Percentiles rank a stretch among this genome's conserved stretches.
These are phyloP conservation scores for Chamaenerion angustifolium DNA, from an alignment of 345 rosid species.

Conservation along the genomic window DNA sequence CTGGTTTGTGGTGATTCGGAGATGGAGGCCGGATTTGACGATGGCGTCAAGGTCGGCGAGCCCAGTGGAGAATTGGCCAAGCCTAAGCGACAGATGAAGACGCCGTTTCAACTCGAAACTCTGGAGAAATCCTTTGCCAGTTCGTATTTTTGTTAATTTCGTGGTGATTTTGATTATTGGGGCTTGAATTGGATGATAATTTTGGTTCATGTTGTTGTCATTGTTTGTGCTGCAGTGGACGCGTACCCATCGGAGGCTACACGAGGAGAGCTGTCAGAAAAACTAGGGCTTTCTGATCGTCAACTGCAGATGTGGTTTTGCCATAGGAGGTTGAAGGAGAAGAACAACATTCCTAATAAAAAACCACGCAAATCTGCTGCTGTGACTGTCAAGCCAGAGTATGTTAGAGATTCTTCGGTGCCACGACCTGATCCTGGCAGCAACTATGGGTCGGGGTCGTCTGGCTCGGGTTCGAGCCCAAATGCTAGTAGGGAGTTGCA, in stretches of 20 bases:
- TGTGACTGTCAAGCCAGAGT: constrained; percentile 24
- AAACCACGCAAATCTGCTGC: constrained; percentile 27
- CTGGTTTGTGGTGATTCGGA: neutral
- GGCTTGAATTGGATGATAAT: neutral
- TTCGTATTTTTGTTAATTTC: constrained; percentile 9
- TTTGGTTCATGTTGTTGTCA: constrained; percentile 6
- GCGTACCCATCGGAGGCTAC: constrained; percentile 71
- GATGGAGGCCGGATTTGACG: constrained; percentile 4
- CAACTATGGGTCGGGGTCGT: constrained; percentile 59
- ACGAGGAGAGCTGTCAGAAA: constrained; percentile 62
- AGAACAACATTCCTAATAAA: constrained; percentile 46
- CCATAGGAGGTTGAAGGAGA: constrained; percentile 91
- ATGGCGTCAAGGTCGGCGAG: constrained; percentile 8
- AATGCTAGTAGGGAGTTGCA: constrained; percentile 38
- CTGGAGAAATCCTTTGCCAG: constrained; percentile 78
- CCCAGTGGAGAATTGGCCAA: constrained; percentile 39
- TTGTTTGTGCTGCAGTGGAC: constrained; percentile 45
- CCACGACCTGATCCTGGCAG: constrained; percentile 32
- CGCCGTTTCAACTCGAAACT: constrained; percentile 82
- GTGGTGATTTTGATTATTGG: neutral
- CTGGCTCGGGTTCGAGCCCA: constrained; percentile 67
- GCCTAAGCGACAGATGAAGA: constrained; percentile 99
- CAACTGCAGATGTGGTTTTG: constrained; percentile 99
- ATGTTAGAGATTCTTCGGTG: constrained; percentile 21
- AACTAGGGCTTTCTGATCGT: constrained; percentile 79